Conservation (phyloP, 305 asterid species). For the Stenogyne calaminthoides region DNA sequence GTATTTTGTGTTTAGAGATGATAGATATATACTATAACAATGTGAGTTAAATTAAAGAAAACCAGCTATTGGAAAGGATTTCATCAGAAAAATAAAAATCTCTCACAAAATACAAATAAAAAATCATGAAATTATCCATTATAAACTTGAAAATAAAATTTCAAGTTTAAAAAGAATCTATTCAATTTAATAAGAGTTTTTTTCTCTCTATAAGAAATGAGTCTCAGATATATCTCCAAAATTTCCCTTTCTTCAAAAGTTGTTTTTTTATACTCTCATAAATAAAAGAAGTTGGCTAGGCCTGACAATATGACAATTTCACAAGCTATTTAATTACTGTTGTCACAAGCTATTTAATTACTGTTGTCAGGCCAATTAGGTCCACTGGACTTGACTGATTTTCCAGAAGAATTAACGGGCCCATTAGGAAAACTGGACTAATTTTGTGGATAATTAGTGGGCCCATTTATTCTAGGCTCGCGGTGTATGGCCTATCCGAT, state of each 20-base stretch:
- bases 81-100: background rate
- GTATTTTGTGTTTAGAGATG: background rate
- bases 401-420: background rate
- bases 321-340: background rate
- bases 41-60: background rate
- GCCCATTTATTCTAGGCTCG: background rate
- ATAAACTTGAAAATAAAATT: background rate
- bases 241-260: background rate
- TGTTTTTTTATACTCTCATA: background rate
- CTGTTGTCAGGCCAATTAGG: background rate
- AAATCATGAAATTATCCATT: background rate
- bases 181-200: background rate
- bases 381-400: background rate
- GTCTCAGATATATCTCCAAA: background rate
- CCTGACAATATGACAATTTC: background rate
- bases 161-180: background rate
- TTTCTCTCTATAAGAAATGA: no score
- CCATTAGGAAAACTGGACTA: background rate
- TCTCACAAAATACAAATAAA: no score
- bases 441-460: background rate
- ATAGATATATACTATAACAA: background rate
- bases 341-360: background rate
- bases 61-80: background rate
- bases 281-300: background rate
- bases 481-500: background rate